These are phyloP conservation scores for Neopestalotiopsis rosae DNA, from an alignment of 2,329 filamentous ascomycete genomes.

Conservation along the genomic window DNA sequence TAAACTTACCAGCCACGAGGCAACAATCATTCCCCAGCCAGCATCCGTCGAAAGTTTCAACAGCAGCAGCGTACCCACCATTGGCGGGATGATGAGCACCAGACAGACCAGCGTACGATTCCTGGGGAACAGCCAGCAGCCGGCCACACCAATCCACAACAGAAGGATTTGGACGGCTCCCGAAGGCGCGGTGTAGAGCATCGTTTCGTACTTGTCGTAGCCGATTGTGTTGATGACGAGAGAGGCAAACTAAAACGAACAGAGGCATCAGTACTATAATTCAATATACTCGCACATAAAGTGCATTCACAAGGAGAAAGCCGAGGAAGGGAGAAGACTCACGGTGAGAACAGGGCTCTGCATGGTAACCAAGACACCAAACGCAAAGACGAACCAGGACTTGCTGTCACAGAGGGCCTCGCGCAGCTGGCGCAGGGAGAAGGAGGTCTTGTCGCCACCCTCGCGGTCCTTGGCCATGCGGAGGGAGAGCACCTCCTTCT, in stretches of 20 bases:
- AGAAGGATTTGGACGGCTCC: slow-evolving; percentile 52
- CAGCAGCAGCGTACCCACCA: slow-evolving; percentile 50
- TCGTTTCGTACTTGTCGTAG: slow-evolving; percentile 48
- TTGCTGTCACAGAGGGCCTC: slow-evolving; percentile 50
- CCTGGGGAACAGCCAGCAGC: slow-evolving; percentile 43
- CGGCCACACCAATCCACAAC: slow-evolving; percentile 50
- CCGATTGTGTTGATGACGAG: slow-evolving; percentile 54
- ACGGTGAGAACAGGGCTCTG: slow-evolving; percentile 50
- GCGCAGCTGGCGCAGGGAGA: slow-evolving; percentile 47
- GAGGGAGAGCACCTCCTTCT: slow-evolving; percentile 46
- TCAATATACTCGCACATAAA: not conserved
- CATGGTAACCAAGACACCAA: slow-evolving; percentile 52
- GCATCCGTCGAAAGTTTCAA: slow-evolving; percentile 43
- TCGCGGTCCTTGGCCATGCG: slow-evolving; percentile 39
- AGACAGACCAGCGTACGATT: slow-evolving; percentile 46
- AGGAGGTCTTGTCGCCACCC: slow-evolving; percentile 44
- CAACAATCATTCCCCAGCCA: slow-evolving; percentile 53
- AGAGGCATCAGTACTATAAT: slow-evolving; percentile 16
- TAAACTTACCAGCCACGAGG: slow-evolving; percentile 47
- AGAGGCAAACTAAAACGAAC: slow-evolving; percentile 45
- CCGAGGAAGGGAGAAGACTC: not conserved
- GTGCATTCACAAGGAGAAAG: no score
- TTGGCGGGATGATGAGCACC: slow-evolving; percentile 44
- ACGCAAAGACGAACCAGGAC: slow-evolving; percentile 50
- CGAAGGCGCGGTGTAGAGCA: slow-evolving; percentile 53